Evolutionary conservation across 805 yeast genomes (phyloP).

Genomic region (Lachancea kluyveri): DNA sequence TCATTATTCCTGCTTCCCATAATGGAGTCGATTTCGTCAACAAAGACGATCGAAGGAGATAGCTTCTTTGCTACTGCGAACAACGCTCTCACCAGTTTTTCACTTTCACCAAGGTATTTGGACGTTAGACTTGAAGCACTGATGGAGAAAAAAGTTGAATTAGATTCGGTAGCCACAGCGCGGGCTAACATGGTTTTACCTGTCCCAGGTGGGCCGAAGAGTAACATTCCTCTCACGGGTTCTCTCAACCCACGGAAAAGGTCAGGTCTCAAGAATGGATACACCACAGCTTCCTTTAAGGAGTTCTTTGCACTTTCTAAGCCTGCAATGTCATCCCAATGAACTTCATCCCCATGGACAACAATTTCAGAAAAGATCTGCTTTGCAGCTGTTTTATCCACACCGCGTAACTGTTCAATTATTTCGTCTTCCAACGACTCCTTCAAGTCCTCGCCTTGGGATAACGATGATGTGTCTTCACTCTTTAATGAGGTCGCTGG

Average conservation of each 20-base stretch:
- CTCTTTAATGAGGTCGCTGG: too few species aligned
- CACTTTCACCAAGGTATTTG: slow-evolving; percentile 77
- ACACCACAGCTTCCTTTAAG: slow-evolving; percentile 90
- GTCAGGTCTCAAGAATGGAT: slow-evolving; percentile 93
- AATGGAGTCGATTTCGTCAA: slow-evolving; percentile 92
- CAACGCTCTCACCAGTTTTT: slow-evolving; percentile 83
- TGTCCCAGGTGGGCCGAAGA: slow-evolving; percentile 98
- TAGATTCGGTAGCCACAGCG: slow-evolving; percentile 95
- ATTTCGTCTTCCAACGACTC: slow-evolving; percentile 26
- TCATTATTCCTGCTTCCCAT: slow-evolving; percentile 66
- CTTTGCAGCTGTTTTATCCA: slow-evolving; percentile 70
- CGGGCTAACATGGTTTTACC: slow-evolving; percentile 97
- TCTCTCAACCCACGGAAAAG: slow-evolving; percentile 86
- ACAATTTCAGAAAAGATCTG: slow-evolving; percentile 88
- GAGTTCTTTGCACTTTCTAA: slow-evolving; percentile 81
- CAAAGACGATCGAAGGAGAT: slow-evolving; percentile 91
- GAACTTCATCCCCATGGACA: slow-evolving; percentile 85
- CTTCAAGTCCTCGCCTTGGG: slow-evolving; percentile 7
- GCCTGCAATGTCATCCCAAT: slow-evolving; percentile 96
- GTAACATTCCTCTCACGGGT: slow-evolving; percentile 92
- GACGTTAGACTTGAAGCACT: slow-evolving; percentile 89
- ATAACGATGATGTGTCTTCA: too few species aligned
- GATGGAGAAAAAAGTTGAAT: slow-evolving; percentile 87
- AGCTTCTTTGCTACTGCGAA: slow-evolving; percentile 79
- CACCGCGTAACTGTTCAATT: slow-evolving; percentile 43